Evolutionary conservation across 2,329 filamentous ascomycete species (phyloP), one percentile per base, ranked within the genome.

Genomic region (Sporothrix mexicana): DNA sequence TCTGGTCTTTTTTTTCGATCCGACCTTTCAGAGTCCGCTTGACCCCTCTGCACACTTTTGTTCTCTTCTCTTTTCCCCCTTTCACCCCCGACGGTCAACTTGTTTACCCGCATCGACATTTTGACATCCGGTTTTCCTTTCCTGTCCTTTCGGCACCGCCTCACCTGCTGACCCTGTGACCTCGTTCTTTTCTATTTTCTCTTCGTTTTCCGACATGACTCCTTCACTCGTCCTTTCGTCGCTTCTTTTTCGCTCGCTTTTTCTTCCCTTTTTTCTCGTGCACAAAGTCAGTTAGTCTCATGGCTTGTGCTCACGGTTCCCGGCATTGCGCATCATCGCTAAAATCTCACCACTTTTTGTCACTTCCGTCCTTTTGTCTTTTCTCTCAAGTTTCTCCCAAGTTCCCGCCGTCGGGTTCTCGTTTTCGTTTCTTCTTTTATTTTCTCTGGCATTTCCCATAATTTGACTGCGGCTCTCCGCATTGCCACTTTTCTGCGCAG

Each of bases 141-240:
- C 8, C 30, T 36, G 30, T 36, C 30, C 30, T 36, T 7, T 36
- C 30, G 30, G 36, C 59, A 64, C 59, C 59, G 41, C 59, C 59
- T 45, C 59, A 64, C n/a, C 36, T 64, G 41, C 59, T 45, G 59
- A 45, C 59, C 41, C 45, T 64, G 59, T 64, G 36, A 45, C 41
- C 36, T 9, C 15, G 59, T n/a, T 8, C 36, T n/a, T 45, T 45
- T 45, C 59, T 64, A 15, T 64, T 64, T 23, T 64, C n/a, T 45
- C 17, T 20, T 8, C 36, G 17, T 41, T 64, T 64, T 13, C 2
- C 36, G 43, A 53, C 49, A 51, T 5, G n/a, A 1, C 47, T 36
- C 5, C 30, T 36, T 36, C 30, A 36, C 30, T 36, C 30, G 30
- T 36, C 30, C 9, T 57, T 13, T 25, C 13, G 20, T 57, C 23